Base-by-base conservation (phyloP, 1,284 basidiomycete species). In the Phellopilus nigrolimitatus region DNA sequence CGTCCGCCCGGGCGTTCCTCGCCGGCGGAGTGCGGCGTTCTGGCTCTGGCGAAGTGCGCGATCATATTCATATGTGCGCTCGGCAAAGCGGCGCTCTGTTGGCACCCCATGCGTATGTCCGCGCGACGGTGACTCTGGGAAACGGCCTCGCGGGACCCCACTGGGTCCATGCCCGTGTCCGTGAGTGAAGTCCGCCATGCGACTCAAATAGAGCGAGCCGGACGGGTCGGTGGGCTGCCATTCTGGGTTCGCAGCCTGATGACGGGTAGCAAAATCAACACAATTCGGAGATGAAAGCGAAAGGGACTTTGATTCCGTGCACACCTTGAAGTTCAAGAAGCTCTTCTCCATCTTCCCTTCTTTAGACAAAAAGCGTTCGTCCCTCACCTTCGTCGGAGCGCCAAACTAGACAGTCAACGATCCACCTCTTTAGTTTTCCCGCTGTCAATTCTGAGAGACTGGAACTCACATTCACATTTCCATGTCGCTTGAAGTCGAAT, bases 321-420 rank as follows among this genome's bases (percentile, higher is more conserved):
- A 17, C 45, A 81, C 84, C 72, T 94, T 95, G 78, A 99, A 99
- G 62, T 92, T 94, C 31, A 98, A 71, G 69, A 99, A 93, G 61
- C 85, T 90, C 73, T 98, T 95, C 74, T 99, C 95, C 93, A 99
- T 97, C 76, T 98, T 97, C 49, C 91, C 89, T 59, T 95, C 89
- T 59, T 89, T 90, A 4, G 88, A 89, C 58, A 88, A 72, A 72
- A 88, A 82, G 47, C 81, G 78, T 61, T 83, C 82, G 57, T 91
- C 83, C n/a, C 72, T 71, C 15, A 74, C 76, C 33, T 73, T 69
- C 2, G 76, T 75, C 1, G 88, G 88, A 6, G 87, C 91, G 24
- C 90, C 91, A 61, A 90, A 91, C 83, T 89, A 56, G 22, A 38
- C 15, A 25, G 17, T 1, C 38, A 44, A 21, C 8, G 10, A 40